Evolutionary conservation across 2,329 filamentous ascomycete species (phyloP).

Genomic region (Ambrosiella xylebori): DNA sequence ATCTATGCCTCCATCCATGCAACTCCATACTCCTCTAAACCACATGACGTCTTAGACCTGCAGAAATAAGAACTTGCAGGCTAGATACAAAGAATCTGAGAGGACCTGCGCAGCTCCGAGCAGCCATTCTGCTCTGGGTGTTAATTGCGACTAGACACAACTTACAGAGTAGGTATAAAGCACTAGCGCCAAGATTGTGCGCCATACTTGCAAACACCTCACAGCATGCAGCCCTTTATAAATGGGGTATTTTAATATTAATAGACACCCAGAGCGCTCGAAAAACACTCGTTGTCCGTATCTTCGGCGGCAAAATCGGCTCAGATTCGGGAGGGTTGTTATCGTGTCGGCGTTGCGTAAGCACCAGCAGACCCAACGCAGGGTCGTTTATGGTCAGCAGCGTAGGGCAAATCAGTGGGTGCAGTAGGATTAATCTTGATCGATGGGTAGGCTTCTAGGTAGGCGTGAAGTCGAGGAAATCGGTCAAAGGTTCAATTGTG

Average conservation of each 20-base stretch:
- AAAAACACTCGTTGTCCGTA: neutral
- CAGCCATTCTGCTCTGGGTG: too few species aligned
- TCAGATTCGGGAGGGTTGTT: neutral
- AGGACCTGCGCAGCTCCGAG: too few species aligned
- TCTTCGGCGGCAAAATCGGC: neutral
- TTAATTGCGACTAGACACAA: neutral
- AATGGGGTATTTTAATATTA: neutral
- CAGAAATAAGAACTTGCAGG: too few species aligned
- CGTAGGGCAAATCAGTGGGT: neutral
- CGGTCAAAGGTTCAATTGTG: neutral
- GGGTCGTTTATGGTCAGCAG: neutral
- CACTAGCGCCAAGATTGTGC: slow-evolving; percentile 12
- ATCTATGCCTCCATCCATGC: neutral
- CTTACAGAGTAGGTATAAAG: slow-evolving; percentile 14
- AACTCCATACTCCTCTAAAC: neutral
- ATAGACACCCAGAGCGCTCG: neutral
- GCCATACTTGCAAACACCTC: slow-evolving; percentile 5
- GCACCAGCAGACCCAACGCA: neutral
- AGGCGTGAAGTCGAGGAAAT: neutral
- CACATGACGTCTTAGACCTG: too few species aligned
- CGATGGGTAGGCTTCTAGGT: neutral
- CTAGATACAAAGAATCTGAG: too few species aligned
- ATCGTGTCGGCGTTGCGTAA: neutral
- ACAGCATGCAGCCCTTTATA: neutral
- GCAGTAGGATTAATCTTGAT: neutral